Base-by-base conservation (phyloP, 2,329 filamentous ascomycete species). In the Grosmannia serpens region DNA sequence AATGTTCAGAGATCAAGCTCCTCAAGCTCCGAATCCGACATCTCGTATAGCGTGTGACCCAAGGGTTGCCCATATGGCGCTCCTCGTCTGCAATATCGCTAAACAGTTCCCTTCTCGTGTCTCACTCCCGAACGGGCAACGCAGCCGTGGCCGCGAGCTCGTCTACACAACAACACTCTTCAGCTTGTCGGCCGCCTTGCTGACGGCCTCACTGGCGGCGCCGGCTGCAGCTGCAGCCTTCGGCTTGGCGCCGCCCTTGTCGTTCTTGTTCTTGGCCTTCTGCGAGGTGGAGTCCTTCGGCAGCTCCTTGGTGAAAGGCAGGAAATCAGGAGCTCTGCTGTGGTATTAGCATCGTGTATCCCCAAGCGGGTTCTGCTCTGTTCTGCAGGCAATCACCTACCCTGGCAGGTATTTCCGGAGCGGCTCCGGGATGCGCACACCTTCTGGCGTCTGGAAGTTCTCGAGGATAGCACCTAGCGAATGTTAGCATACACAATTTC, bases 401-500 rank as follows among this genome's bases (percentile, higher is more conserved):
- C 91, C 92, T 2, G 91, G 91, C 56, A 97, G 86, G 71, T 95
- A 97, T 74, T 91, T 92, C 65, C 89, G 83, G 61, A 96, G 80
- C 52, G 87, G 85, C 72, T 91, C 87, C 0, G 91, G 91, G 38
- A 96, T 86, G 59, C 81, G 81, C 65, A 95, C 79, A 62, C 90
- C 89, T 78, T 89, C 88, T 68, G 91, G 85, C 0, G 86, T 94
- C 77, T 99, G 94, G 74, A 92, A 97, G 75, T 97, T 99, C 75
- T 99, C 94, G 46, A 99, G 81, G 50, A 99, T 79, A 70, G 62
- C 62, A 38, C 62, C 62, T 64, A n/a, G 4, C 2, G 17, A 8
- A 4, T 41, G 33, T 56, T 22, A 59, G 53, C 49, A 29, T 9
- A 5, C 13, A 8, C 13, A 8, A 13, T 29, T 29, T 13, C 47